A percentile compares a stretch with the other conserved stretches of the same genome.
Conservation (phyloP, 352 stramenopile species). For the Paralagenidium karlingii region DNA sequence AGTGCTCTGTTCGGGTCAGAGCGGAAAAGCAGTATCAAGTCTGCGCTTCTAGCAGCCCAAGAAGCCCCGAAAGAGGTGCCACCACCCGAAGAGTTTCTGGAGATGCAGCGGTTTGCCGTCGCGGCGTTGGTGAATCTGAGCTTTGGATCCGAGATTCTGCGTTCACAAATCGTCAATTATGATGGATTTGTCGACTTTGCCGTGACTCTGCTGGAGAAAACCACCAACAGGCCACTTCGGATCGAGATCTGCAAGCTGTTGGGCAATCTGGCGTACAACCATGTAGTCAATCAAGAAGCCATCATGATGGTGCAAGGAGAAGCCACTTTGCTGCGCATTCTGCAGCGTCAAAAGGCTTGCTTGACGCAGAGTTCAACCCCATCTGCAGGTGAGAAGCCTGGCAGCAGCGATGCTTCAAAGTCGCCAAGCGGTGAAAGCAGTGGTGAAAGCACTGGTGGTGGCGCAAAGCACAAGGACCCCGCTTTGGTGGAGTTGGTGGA, state of each 20-base stretch:
- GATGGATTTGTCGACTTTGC: conserved; percentile 24
- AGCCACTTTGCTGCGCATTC: conserved; percentile 17
- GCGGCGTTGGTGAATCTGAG: no score
- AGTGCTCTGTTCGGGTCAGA: no score
- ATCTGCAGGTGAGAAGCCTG: not conserved
- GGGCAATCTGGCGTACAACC: conserved; percentile 49
- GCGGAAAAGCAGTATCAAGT: no score
- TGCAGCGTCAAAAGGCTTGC: no score
- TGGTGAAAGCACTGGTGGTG: no score
- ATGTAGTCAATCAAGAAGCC: conserved; percentile 56
- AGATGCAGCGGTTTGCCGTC: no score
- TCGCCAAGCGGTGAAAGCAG: no score
- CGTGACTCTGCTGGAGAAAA: conserved; percentile 39
- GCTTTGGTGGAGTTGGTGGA: no score
- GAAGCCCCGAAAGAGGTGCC: no score
- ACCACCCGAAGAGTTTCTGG: no score
- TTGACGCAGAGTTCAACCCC: conserved; percentile 14
- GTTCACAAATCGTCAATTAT: conserved; percentile 54
- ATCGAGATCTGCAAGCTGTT: conserved; percentile 48
- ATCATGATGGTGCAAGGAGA: conserved; percentile 50
- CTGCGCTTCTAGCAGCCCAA: no score
- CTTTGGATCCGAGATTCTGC: conserved; percentile 62
- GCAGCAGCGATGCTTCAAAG: conserved; percentile 1
- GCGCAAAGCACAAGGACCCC: no score
- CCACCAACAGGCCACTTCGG: conserved; percentile 16